Evolutionary conservation across 305 asterid species (phyloP), one percentile per base, ranked within the genome.

Genomic region (Fraxinus albicans): DNA sequence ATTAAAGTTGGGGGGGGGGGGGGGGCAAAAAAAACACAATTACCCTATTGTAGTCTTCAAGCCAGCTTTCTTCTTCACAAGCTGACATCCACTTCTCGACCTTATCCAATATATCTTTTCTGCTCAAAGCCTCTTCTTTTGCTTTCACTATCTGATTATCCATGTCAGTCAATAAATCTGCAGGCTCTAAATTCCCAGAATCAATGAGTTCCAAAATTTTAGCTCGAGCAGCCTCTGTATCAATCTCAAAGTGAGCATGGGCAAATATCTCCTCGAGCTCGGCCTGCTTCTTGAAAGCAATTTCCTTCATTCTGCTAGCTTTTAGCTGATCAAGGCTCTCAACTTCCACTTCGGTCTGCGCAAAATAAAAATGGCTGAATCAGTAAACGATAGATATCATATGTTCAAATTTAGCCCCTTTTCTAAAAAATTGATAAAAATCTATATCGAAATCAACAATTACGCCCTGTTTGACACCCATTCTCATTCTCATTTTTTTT

Each of bases 21-120:
- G 19, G 58, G 3, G 13, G 21, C 27, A 69, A 12, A 5, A 77
- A 34, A 29, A 83, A 75, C 10, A 3, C 12, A 60, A 70, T 87
- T 91, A 95, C 99, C 97, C 97, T 89, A 72, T 88, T 94, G 89
- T 96, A 94, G 88, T 94, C 99, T 84, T 96, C 99, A 69, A 94
- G 98, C 98, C 99, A 96, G 83, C 97, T 96, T 94, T 96, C 99
- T 89, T 96, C 98, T 90, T 96, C 98, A 89, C 99, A 96, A 79
- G 99, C 96, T 17, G 98, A 92, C 99, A 96, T 94, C 98, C 98
- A 96, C 81, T 94, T 96, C 86, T 96, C 99, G 84, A 96, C 99
- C 90, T 96, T 96, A 83, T 95, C 99, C 91, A 96, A 85, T 91
- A 96, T 96, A 6, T 95, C 99, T 85, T 91, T 94, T 90, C 99